A percentile compares a stretch with the other conserved stretches of the same genome.
phyloP scores from a whole-genome alignment of 306 rosid species.

The Lathyrus aphaca region DNA sequence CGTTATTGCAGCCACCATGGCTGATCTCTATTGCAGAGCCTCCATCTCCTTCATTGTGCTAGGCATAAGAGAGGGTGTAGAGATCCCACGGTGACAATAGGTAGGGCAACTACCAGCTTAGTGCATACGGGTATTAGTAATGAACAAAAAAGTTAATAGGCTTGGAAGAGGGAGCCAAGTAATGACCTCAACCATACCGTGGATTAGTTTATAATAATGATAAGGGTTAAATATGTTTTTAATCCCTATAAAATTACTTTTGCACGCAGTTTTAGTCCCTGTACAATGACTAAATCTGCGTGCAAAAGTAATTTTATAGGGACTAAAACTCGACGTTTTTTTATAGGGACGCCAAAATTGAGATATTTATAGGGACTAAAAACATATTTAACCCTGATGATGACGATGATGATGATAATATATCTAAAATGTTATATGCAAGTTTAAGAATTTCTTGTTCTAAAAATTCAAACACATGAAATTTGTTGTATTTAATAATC shows the following conservation, averaged over 20 bases:
- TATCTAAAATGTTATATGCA: not conserved
- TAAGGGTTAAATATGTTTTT: too few species aligned
- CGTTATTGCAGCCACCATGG: not conserved
- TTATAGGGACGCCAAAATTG: too few species aligned
- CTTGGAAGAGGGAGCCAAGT: too few species aligned
- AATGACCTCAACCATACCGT: not conserved
- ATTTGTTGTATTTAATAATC: not conserved
- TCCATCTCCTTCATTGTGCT: not conserved
- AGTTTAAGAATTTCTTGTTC: not conserved
- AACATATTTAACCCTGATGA: too few species aligned
- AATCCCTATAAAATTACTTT: too few species aligned
- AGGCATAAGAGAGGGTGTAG: not conserved
- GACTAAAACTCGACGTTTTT: too few species aligned
- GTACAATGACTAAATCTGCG: too few species aligned
- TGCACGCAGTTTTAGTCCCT: too few species aligned
- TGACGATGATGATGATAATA: not conserved
- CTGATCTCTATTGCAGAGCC: not conserved
- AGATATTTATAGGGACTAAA: too few species aligned
- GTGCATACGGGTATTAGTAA: not conserved
- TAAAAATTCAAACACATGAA: not conserved
- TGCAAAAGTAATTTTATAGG: too few species aligned
- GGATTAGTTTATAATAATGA: not conserved
- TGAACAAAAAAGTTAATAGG: not conserved
- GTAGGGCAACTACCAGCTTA: conserved; percentile 3
- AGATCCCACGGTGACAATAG: not conserved